Evolutionary conservation across 1,139 yeast species (phyloP).

Genomic region (Debaryomyces sp.): DNA sequence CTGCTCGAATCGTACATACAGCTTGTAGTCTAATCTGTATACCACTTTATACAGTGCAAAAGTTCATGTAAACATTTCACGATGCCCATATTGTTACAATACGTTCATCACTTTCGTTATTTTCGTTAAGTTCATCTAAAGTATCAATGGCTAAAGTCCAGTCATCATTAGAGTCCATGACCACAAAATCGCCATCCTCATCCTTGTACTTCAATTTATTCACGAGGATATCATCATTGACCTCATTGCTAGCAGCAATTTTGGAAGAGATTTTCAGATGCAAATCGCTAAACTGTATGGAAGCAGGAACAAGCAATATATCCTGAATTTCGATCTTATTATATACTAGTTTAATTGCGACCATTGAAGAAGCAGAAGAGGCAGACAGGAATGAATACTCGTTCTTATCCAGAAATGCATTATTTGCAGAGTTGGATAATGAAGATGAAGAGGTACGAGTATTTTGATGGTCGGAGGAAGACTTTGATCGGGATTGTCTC

Average conservation of each 20-base stretch:
- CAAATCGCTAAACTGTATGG: conserved; percentile 50
- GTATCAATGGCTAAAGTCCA: conserved; percentile 59
- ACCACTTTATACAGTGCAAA: neutral
- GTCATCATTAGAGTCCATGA: conserved; percentile 82
- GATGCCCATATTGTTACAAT: conserved; percentile 47
- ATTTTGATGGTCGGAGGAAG: conserved; percentile 21
- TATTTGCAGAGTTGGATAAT: conserved; percentile 1
- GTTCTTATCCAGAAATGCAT: conserved; percentile 1
- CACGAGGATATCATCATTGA: conserved; percentile 39
- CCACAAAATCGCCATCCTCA: conserved; percentile 94
- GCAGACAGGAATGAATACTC: conserved; percentile 4
- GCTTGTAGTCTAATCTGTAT: neutral
- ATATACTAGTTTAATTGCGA: conserved; percentile 56
- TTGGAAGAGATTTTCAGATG: conserved; percentile 41
- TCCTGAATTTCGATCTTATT: conserved; percentile 41
- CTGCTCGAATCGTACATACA: neutral
- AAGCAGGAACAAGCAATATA: conserved; percentile 43
- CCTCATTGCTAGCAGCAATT: conserved; percentile 33
- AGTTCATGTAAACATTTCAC: conserved; percentile 4
- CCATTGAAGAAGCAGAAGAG: conserved; percentile 8
- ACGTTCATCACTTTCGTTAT: conserved; percentile 31
- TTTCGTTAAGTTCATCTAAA: conserved; percentile 42
- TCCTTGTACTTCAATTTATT: conserved; percentile 78
- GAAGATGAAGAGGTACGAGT: conserved; percentile 8
- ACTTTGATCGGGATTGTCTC: conserved; percentile 35